Conservation (phyloP, 495 filamentous ascomycete genomes). For the Penicillium tannophilum region DNA sequence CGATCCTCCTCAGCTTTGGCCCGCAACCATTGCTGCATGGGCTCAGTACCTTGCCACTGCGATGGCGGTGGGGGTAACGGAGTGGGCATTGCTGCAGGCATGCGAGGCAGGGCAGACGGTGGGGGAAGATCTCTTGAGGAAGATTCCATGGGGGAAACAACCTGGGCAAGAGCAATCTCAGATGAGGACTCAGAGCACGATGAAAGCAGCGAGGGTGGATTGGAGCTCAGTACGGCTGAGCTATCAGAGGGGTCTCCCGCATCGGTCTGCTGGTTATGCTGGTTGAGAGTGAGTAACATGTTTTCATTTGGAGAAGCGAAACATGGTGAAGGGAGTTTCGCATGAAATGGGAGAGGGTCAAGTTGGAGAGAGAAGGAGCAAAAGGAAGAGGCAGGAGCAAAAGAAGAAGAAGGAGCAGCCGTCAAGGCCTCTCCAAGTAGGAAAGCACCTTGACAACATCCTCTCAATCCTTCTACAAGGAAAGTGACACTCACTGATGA, state of each 20-base stretch:
- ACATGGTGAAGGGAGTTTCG: background rate
- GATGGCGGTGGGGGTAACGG: conserved; percentile 69
- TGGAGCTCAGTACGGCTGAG: conserved; percentile 34
- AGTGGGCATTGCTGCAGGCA: conserved; percentile 27
- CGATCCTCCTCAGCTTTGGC: conserved; percentile 86
- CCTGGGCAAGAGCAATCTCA: conserved; percentile 11
- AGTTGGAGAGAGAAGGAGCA: background rate
- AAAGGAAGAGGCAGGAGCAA: background rate
- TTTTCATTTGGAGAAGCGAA: conserved; percentile 4
- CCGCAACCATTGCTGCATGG: conserved; percentile 79
- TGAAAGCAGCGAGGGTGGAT: conserved; percentile 37
- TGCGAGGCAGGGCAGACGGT: conserved; percentile 37
- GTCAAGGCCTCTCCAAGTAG: background rate
- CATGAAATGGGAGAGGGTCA: conserved; percentile 1
- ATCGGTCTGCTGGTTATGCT: conserved; percentile 45
- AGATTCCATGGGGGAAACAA: conserved; percentile 33
- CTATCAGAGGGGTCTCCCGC: conserved; percentile 43
- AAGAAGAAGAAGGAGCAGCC: background rate
- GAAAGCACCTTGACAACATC: background rate
- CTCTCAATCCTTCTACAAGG: too few relatives aligned
- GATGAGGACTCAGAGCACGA: conserved; percentile 19
- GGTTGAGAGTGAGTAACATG: conserved; percentile 50
- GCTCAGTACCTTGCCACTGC: conserved; percentile 74
- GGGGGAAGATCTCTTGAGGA: conserved; percentile 41
- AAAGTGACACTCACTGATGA: background rate